Evolutionary conservation across 257 asterid species (phyloP).

Genomic region (Jacaranda copaia): DNA sequence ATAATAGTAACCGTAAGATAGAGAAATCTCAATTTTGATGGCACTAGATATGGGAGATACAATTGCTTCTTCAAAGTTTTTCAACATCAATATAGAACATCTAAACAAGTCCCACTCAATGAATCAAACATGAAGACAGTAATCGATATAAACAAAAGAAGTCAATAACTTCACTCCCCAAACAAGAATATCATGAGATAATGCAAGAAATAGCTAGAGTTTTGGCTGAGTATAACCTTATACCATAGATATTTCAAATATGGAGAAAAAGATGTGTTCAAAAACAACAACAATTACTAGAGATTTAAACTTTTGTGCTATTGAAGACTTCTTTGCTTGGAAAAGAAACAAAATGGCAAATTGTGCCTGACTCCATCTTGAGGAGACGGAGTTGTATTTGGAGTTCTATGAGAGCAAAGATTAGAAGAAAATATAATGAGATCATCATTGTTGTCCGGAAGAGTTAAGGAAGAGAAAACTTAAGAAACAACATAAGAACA

Average conservation of each 20-base stretch:
- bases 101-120: neutral
- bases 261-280: too few relatives aligned
- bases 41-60: conserved; percentile 30
- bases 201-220: too few relatives aligned
- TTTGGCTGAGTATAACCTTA: too few relatives aligned
- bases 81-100: too few relatives aligned
- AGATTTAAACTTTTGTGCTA: conserved; percentile 5
- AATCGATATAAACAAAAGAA: conserved; percentile 13
- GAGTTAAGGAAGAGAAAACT: neutral
- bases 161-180: too few relatives aligned
- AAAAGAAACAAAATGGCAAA: conserved; percentile 25
- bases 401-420: conserved; percentile 54
- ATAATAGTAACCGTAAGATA: neutral
- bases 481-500: neutral
- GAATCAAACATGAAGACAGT: conserved; percentile 20
- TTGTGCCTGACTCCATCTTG: conserved; percentile 73
- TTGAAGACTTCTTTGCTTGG: conserved; percentile 26
- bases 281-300: too few relatives aligned
- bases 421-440: neutral
- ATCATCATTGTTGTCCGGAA: neutral
- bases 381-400: conserved; percentile 88
- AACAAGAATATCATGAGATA: too few relatives aligned
- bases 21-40: conserved; percentile 8
- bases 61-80: neutral
- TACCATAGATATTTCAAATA: too few relatives aligned